Evolutionary conservation across 331 rosid genomes (phyloP).

Genomic region (Ulmus americana): DNA sequence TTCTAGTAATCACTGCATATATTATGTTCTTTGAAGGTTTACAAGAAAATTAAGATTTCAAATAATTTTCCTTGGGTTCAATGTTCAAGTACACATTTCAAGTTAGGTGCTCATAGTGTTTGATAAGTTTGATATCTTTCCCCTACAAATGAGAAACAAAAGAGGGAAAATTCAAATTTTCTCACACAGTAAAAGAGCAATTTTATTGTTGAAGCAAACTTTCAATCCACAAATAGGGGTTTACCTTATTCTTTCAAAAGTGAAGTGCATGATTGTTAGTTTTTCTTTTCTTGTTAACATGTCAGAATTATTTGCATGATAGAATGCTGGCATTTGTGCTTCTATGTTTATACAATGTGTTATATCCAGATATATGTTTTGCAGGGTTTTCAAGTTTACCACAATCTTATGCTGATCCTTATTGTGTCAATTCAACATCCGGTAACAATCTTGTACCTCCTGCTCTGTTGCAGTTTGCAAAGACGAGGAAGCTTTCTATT

Average conservation of each 20-base stretch:
- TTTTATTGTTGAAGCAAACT: slow-evolving; percentile 3
- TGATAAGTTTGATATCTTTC: not conserved
- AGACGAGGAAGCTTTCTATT: slow-evolving; percentile 45
- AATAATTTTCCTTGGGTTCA: not conserved
- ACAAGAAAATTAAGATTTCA: not conserved
- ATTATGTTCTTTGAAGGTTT: not conserved
- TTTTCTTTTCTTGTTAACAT: not conserved
- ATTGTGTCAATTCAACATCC: slow-evolving; percentile 35
- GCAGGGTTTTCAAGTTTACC: slow-evolving; percentile 48
- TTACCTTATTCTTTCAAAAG: not conserved
- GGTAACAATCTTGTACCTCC: slow-evolving; percentile 39
- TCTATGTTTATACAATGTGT: slow-evolving; percentile 21
- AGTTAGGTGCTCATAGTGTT: not conserved
- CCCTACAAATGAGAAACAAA: not conserved
- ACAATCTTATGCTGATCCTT: slow-evolving; percentile 37
- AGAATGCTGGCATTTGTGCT: slow-evolving; percentile 21
- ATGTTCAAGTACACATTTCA: not conserved
- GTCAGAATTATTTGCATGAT: slow-evolving; percentile 23
- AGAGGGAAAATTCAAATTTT: not conserved
- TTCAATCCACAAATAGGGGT: not conserved
- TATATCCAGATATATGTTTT: slow-evolving; percentile 26
- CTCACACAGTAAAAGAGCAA: not conserved
- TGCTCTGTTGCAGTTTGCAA: slow-evolving; percentile 35
- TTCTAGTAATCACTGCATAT: not conserved
- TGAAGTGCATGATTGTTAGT: not conserved